Evolutionary conservation across 805 yeast species (phyloP), one percentile per base, ranked within the genome.

Genomic region (Saturnispora besseyi): DNA sequence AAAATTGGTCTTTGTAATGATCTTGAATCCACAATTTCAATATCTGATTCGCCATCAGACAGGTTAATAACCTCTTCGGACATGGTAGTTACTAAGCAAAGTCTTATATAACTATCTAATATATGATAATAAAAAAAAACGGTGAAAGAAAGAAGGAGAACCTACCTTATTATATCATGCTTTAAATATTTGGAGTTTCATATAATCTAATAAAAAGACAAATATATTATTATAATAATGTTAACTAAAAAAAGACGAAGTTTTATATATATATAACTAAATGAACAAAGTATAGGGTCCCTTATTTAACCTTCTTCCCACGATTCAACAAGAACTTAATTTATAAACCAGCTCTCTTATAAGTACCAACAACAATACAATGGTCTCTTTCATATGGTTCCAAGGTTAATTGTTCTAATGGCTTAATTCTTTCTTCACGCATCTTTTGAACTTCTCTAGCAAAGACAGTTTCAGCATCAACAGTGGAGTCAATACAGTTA

Each of bases 341-440:
- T 60, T 76, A 77, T 62, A 77, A 68, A 48, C 93, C 95, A 66
- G 91, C 80, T 82, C 99, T 87, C 79, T 84, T 77, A 79, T 93
- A 93, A 73, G 84, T 82, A 69, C 98, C 99, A 66, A 93, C 88
- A 62, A 93, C 99, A 67, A 93, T 87, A 84, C 98, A 91, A 77
- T 93, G 99, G 69, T 93, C 99, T 79, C 99, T 88, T 81, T 93
- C 99, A 75, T 93, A 93, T 71, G 99, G 99, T 79, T 91, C 99
- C 72, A 93, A 81, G 49, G 99, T 93, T 73, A 93, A 82, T 79
- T 93, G 99, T 76, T 93, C 99, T 66, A 90, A 76, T 57, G 99
- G 99, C 77, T 93, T 93, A 72, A 93, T 87, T 73, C 96, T 84
- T 79, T 93, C 99, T 75, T 91, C 98, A 76, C 99, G 84, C 75